phyloP scores from a whole-genome alignment of 148 eudicot species.

The Heliamphora exappendiculata region DNA sequence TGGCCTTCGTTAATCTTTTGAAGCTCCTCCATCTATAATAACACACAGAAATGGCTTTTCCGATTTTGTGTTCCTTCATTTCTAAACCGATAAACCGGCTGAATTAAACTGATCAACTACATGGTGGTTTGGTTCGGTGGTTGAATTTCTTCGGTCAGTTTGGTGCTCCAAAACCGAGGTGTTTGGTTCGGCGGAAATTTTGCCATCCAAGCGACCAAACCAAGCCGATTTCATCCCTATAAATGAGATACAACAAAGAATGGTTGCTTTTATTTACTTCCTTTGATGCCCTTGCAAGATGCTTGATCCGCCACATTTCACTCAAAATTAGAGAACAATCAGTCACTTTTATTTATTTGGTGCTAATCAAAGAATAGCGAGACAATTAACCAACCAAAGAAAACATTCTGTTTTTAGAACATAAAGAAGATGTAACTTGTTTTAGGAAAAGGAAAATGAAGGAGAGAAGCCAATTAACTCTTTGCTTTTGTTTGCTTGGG shows the following conservation, averaged over 20 bases:
- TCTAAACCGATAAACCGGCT: too few species aligned
- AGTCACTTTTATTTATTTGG: background rate
- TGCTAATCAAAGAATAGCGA: background rate
- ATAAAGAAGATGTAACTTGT: background rate
- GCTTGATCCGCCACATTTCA: background rate
- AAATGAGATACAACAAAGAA: background rate
- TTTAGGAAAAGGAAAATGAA: background rate
- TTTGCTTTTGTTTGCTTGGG: background rate
- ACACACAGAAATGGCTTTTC: too few species aligned
- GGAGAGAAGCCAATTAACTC: background rate
- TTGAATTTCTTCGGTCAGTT: too few species aligned
- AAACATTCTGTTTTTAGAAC: background rate
- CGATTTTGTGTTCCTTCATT: too few species aligned
- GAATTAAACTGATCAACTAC: too few species aligned
- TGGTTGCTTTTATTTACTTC: background rate
- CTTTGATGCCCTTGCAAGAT: background rate
- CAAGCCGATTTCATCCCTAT: too few species aligned
- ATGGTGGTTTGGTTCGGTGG: too few species aligned
- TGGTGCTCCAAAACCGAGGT: too few species aligned
- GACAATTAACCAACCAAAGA: background rate
- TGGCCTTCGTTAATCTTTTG: too few species aligned
- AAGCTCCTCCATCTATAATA: too few species aligned
- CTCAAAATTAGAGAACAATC: background rate
- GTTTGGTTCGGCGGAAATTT: too few species aligned
- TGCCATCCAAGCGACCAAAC: too few species aligned